Percentiles rank a stretch among this genome's conserved stretches.
These are phyloP conservation scores for Blastobotrys indianensis DNA, from an alignment of 1,139 yeast genomes.

Conservation along the genomic window DNA sequence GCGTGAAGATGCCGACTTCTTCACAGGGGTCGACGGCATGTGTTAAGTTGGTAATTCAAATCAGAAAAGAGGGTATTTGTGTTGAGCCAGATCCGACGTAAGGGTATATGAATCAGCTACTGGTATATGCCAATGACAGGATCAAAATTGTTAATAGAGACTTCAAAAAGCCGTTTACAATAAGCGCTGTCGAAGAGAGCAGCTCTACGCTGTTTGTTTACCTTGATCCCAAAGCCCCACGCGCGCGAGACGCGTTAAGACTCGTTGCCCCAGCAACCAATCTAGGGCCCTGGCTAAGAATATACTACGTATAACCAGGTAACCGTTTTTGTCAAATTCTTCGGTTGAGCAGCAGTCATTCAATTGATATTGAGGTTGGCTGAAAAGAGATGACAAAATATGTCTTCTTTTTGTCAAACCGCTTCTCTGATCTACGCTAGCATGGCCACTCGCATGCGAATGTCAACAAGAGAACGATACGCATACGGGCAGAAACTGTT, in stretches of 20 bases:
- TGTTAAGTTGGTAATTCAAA: not conserved
- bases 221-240: not conserved
- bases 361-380: too few species aligned
- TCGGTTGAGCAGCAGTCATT: too few species aligned
- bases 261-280: slow-evolving; percentile 4
- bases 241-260: too few species aligned
- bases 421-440: too few species aligned
- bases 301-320: too few species aligned
- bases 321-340: too few species aligned
- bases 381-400: too few species aligned
- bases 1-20: not conserved
- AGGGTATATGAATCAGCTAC: not conserved
- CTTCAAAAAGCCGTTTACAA: not conserved
- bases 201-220: not conserved
- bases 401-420: too few species aligned
- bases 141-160: not conserved
- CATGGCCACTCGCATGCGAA: too few species aligned
- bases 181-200: not conserved
- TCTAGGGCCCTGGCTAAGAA: not conserved
- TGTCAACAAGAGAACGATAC: too few species aligned
- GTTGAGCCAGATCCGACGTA: not conserved
- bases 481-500: too few species aligned
- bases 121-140: too few species aligned
- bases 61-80: slow-evolving; percentile 1
- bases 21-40: not conserved